These are phyloP conservation scores for Penicillium desertorum DNA, from an alignment of 495 filamentous ascomycete genomes.

Conservation along the genomic window DNA sequence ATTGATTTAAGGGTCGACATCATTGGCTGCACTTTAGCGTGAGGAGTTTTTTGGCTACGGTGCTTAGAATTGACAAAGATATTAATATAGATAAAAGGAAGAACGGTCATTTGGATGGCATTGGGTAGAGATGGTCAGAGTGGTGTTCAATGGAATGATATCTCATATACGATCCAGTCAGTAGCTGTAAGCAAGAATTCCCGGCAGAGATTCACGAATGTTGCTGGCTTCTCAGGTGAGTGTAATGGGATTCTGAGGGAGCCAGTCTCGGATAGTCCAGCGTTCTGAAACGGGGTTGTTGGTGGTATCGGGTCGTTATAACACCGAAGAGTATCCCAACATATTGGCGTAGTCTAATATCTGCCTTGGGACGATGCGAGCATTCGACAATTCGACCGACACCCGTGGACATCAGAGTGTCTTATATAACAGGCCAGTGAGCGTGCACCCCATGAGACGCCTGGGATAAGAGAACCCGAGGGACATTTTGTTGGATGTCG, in stretches of 20 bases:
- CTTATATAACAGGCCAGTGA: not conserved
- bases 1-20: not conserved
- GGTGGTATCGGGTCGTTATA: not conserved
- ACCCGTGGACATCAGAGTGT: not conserved
- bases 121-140: not conserved
- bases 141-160: not conserved
- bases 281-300: not conserved
- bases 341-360: not conserved
- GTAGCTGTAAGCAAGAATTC: not conserved
- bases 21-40: not conserved
- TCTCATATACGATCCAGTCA: not conserved
- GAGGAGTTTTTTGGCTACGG: conserved; percentile 1
- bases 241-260: not conserved
- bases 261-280: not conserved
- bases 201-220: not conserved
- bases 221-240: not conserved
- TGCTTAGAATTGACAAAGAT: not conserved
- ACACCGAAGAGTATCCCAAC: not conserved
- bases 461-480: not conserved
- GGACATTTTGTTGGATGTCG: too few relatives aligned
- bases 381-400: not conserved
- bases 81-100: not conserved
- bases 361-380: not conserved
- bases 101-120: not conserved
- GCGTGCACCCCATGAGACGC: not conserved